A percentile compares a stretch with the other conserved stretches of the same genome.
phyloP scores from a whole-genome alignment of 352 stramenopile genomes.

The Phytophthora vignae region DNA sequence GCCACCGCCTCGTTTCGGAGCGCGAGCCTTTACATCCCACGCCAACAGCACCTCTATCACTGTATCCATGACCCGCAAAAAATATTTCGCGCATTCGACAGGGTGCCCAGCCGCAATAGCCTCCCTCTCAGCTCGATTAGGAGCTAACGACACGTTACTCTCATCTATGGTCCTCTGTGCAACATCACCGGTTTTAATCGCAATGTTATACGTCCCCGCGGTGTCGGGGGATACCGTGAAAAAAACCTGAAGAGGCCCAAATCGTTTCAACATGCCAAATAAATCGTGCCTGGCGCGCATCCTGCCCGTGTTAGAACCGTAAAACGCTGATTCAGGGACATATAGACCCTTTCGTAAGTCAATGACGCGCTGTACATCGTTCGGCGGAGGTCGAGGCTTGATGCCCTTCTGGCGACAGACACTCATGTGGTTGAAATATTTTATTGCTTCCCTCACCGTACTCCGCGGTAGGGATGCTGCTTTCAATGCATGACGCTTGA shows the following conservation, averaged over 20 bases:
- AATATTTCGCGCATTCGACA: too few species aligned
- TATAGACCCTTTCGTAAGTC: slow-evolving; percentile 31
- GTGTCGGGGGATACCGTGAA: too few species aligned
- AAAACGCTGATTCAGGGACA: slow-evolving; percentile 20
- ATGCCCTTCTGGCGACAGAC: neutral
- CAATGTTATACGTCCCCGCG: too few species aligned
- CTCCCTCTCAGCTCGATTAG: too few species aligned
- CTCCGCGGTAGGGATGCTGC: neutral
- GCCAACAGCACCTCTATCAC: slow-evolving; percentile 23
- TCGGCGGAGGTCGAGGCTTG: neutral
- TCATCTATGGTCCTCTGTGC: too few species aligned
- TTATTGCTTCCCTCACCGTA: neutral
- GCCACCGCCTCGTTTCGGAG: slow-evolving; percentile 7
- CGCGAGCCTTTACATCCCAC: slow-evolving; percentile 9
- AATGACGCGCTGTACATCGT: slow-evolving; percentile 16
- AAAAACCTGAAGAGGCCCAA: too few species aligned
- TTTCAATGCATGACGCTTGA: slow-evolving; percentile 16
- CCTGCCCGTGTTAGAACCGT: slow-evolving; percentile 28
- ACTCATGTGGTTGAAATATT: slow-evolving; percentile 3
- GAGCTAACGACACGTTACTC: too few species aligned
- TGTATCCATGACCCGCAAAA: too few species aligned
- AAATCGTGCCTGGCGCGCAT: slow-evolving; percentile 2
- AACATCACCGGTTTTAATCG: too few species aligned
- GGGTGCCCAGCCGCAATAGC: too few species aligned
- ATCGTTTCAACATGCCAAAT: too few species aligned